Evolutionary conservation across 169 alveolate species (phyloP), one percentile per base, ranked within the genome.

Genomic region (Eimeria sp.): DNA sequence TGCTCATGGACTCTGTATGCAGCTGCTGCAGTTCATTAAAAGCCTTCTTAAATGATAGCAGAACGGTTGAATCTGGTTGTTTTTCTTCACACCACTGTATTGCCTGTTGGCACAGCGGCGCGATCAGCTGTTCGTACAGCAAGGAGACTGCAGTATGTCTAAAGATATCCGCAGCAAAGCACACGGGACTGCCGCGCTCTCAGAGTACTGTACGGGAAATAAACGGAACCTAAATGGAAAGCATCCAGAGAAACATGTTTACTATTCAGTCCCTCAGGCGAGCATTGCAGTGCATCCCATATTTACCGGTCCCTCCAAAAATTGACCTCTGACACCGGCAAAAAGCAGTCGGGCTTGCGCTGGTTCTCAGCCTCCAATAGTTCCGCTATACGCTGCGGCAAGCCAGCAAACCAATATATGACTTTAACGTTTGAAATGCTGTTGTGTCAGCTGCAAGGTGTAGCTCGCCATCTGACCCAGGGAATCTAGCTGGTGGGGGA

Each of bases 1-100:
- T 98, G 97, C 98, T 99, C 97, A 98, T 98, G 65, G 99, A 99
- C 89, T 98, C 99, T 61, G 98, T 98, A 49, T 98, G 98, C 90
- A 98, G 97, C 95, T 98, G 97, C 95, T 98, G 98, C 95, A 99
- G 97, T 88, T 97, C 98, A 57, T 94, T 95, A 34, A 91, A 61
- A 63, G 83, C 58, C 25, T 95, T 96, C 94, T 91, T 76, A 72
- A 95, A 92, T 25, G 47, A 14, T 22, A 20, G 47, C 20, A 89
- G 47, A 25, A n/a, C 61, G 67, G 51, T 13, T 9, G 97, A 89
- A n/a, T 40, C 90, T 27, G 96, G 94, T 16, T 63, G n/a, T 40
- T 43, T 84, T 45, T 58, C 49, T 70, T 47, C 88, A 63, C 30
- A 78, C 67, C 54, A 10, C 73, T 65, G 73, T 67, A 91, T 49